Percentiles rank a stretch among this genome's conserved stretches.
phyloP scores from a whole-genome alignment of 495 filamentous ascomycete genomes.

The Choiromyces venosus region DNA sequence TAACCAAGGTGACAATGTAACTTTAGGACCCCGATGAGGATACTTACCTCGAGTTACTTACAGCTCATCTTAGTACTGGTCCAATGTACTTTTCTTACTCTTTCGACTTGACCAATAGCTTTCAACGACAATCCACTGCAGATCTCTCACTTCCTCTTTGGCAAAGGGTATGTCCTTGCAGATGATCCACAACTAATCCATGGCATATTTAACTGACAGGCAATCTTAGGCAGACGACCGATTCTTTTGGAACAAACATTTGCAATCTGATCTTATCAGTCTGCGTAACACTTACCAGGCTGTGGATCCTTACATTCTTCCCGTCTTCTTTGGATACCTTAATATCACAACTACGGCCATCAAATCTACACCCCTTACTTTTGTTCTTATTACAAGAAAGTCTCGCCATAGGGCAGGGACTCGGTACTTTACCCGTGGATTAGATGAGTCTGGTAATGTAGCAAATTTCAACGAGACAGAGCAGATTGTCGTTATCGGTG shows the following conservation, averaged over 20 bases:
- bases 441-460: slow-evolving; percentile 88
- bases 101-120: slow-evolving; percentile 86
- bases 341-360: slow-evolving; percentile 75
- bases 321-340: slow-evolving; percentile 90
- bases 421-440: slow-evolving; percentile 85
- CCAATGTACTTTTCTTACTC: slow-evolving; percentile 99
- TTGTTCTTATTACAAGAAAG: slow-evolving; percentile 79
- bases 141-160: slow-evolving; percentile 69
- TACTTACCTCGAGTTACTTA: slow-evolving; percentile 72
- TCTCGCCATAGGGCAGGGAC: slow-evolving; percentile 84
- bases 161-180: slow-evolving; percentile 51
- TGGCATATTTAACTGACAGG: slow-evolving; percentile 2
- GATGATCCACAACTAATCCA: slow-evolving; percentile 2
- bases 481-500: slow-evolving; percentile 81
- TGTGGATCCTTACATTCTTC: slow-evolving; percentile 85
- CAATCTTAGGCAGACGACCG: slow-evolving; percentile 67
- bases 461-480: slow-evolving; percentile 99
- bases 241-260: slow-evolving; percentile 96
- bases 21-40: slow-evolving; percentile 77
- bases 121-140: slow-evolving; percentile 78
- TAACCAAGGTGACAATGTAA: background rate
- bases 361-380: slow-evolving; percentile 73
- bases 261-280: slow-evolving; percentile 85
- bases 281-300: slow-evolving; percentile 54
- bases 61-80: slow-evolving; percentile 67